phyloP scores from a whole-genome alignment of 495 filamentous ascomycete genomes.

The Podospora tetraspora region DNA sequence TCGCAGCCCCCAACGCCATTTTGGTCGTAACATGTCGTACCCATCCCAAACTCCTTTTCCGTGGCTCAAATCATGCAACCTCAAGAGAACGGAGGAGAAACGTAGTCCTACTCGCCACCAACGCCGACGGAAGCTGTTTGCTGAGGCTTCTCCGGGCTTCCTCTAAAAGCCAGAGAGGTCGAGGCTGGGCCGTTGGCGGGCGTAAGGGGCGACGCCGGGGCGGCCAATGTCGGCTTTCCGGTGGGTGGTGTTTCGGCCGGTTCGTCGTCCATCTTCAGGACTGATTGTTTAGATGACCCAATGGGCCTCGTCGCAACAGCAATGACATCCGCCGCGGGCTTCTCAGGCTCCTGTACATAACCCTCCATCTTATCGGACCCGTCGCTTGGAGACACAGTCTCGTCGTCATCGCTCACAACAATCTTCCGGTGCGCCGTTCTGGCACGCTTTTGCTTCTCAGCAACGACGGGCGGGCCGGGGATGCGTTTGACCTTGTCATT shows the following conservation, averaged over 20 bases:
- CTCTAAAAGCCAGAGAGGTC: constrained; percentile 46
- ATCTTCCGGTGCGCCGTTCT: constrained; percentile 25
- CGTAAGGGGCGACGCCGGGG: constrained; percentile 15
- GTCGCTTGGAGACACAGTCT: not conserved
- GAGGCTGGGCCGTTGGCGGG: constrained; percentile 26
- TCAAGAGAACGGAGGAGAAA: not conserved
- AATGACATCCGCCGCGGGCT: constrained; percentile 27
- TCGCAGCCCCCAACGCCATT: not conserved
- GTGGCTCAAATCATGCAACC: not conserved
- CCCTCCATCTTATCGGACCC: constrained; percentile 7
- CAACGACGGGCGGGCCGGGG: constrained; percentile 21
- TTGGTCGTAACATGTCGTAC: constrained; percentile 7
- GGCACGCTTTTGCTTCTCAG: constrained; percentile 18
- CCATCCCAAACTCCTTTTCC: constrained; percentile 3
- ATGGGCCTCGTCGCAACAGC: constrained; percentile 21
- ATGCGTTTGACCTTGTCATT: constrained; percentile 26
- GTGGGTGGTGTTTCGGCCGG: constrained; percentile 12
- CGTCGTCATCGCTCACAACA: constrained; percentile 26
- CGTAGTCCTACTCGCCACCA: constrained; percentile 23
- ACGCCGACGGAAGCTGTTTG: constrained; percentile 31
- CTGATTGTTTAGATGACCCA: not conserved
- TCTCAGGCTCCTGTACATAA: constrained; percentile 16
- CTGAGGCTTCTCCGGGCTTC: constrained; percentile 48
- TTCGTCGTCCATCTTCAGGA: not conserved
- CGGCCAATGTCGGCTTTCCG: not conserved